phyloP scores from a whole-genome alignment of 768 basidiomycete genomes.

The Cantharellus anzutake region DNA sequence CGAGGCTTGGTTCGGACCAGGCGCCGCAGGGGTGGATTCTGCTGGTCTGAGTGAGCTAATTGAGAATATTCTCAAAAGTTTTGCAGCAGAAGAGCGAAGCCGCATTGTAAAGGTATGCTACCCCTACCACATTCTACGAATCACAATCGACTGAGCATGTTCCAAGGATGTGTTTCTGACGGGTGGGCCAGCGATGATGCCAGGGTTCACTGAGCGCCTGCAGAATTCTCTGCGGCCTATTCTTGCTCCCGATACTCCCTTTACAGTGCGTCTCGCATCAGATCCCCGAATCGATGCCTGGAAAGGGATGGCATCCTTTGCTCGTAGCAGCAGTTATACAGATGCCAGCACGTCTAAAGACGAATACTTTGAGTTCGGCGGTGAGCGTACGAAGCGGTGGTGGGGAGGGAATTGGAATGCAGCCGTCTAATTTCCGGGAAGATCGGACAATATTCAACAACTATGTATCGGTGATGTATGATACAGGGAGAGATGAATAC shows the following conservation, averaged over 20 bases:
- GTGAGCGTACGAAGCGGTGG: constrained; percentile 74
- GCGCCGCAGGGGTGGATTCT: constrained; percentile 87
- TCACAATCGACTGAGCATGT: not conserved
- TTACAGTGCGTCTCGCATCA: constrained; percentile 40
- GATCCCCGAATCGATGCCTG: constrained; percentile 68
- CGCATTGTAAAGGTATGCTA: constrained; percentile 52
- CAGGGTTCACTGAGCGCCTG: constrained; percentile 47
- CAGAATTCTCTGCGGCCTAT: constrained; percentile 63
- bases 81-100: constrained; percentile 44
- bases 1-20: constrained; percentile 82
- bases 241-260: constrained; percentile 61
- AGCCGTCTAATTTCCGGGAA: constrained; percentile 8
- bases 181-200: constrained; percentile 59
- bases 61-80: constrained; percentile 61
- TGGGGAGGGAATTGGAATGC: constrained; percentile 83
- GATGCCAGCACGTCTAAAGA: constrained; percentile 43
- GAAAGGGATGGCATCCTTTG: constrained; percentile 71
- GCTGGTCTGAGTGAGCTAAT: constrained; percentile 89
- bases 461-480: not conserved
- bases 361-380: constrained; percentile 84
- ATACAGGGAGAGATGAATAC: not conserved
- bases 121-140: not conserved
- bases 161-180: constrained; percentile 76
- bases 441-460: not conserved
- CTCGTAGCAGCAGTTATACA: constrained; percentile 14